Base-by-base conservation (phyloP, 192 early-diverging fungal genomes). In the Obelidium mucronatum region DNA sequence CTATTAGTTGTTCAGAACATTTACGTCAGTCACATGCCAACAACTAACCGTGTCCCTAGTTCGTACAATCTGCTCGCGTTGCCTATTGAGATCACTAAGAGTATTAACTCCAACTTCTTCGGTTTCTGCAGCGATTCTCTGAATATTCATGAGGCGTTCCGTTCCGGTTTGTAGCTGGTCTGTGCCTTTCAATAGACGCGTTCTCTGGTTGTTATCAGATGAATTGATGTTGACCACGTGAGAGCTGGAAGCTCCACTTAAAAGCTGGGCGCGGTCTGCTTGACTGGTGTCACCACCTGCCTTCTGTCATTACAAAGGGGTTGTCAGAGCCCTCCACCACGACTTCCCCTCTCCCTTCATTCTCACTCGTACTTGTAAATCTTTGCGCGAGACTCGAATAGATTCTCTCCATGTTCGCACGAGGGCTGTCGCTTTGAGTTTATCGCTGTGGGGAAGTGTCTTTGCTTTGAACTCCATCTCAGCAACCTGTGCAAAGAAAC, bases 91-190 rank as follows among this genome's bases (percentile, higher is more conserved):
- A 69, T 92, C 92, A 22, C 90, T 87, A 65, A 99, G 81, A 24
- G 95, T 96, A 42, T 83, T 88, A 31, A 92, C 91, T 4, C 97
- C 97, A 40, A 96, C 84, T 3, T 87, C 74, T 83, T 99, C 97
- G 75, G 96, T 95, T 75, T 99, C 96, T 31, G 96, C 83, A 22
- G 96, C 97, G 60, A 99, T 81, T 35, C 94, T 82, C 67, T 95
- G 93, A 44, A 94, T 93, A 28, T 94, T 91, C 78, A 95, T 91
- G 77, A 99, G 77, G 40, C 95, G 85, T 76, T 88, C 80, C 70
- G 89, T 91, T 17, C 91, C 92, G 30, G 91, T 83, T 68, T 91
- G 87, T 44, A 99, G 81, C 51, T 92, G 83, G 72, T 97, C 96
- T 2, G 95, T 96, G 19, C 96, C 95, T 37, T 84, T 86, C 66